phyloP scores from a whole-genome alignment of 768 basidiomycete genomes.

The Boletus subparvulus region DNA sequence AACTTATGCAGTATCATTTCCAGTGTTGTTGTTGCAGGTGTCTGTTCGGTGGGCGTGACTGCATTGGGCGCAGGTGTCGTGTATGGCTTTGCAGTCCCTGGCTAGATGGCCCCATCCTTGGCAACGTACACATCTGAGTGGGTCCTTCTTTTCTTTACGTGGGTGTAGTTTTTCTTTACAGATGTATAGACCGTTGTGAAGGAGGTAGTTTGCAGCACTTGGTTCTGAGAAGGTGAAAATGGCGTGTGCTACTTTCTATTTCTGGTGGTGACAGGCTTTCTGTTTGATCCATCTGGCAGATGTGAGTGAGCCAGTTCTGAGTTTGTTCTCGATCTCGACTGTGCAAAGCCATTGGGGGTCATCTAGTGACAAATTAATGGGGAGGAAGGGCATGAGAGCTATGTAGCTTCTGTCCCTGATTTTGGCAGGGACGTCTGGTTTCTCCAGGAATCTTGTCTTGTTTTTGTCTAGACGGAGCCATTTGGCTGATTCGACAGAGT shows the following conservation, averaged over 20 bases:
- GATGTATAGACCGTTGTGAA: not conserved
- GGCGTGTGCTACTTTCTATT: not conserved
- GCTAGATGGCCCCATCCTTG: constrained; percentile 3
- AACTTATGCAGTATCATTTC: not conserved
- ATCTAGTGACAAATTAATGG: not conserved
- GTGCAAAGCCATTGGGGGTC: not conserved
- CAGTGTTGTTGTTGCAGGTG: rapidly evolving
- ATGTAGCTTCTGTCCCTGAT: not conserved
- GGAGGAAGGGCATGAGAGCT: not conserved
- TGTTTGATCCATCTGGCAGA: too few relatives aligned
- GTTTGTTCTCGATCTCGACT: not conserved
- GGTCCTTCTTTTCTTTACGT: not conserved
- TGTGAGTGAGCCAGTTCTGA: too few relatives aligned
- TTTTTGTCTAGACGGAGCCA: not conserved
- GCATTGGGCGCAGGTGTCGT: not conserved
- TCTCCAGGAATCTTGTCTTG: not conserved
- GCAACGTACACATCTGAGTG: not conserved
- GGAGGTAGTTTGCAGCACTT: not conserved
- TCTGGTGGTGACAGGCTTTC: too few relatives aligned
- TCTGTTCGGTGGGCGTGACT: not conserved
- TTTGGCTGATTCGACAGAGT: rapidly evolving
- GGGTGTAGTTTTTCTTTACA: constrained; percentile 2
- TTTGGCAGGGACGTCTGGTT: not conserved
- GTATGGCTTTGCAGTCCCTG: not conserved
- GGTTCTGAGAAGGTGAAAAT: not conserved